Evolutionary conservation across 1,284 basidiomycete genomes (phyloP), one percentile per base, ranked within the genome.

Genomic region (Sanghuangporus weigelae): DNA sequence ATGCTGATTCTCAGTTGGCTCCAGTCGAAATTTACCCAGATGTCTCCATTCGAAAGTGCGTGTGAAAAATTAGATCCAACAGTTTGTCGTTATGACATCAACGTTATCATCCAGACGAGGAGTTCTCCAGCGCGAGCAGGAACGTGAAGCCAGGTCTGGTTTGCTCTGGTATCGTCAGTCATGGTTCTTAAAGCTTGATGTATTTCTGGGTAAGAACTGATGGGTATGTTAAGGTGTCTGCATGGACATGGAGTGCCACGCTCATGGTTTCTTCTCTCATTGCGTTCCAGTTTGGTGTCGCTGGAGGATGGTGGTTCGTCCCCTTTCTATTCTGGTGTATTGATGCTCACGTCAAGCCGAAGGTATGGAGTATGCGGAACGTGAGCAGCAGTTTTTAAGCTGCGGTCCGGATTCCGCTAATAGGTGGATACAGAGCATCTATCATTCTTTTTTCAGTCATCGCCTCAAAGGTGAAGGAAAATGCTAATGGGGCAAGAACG

Each of bases 401-500:
- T n/a, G 23, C 19, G 16, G 16, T 23, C 44, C n/a, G 35, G 10
- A 16, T 8, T 21, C 40, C 26, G 26, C 44, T 50, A 2, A 51
- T 36, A 39, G 10, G 16, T 19, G 36, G 8, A 36, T 51, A 8
- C 21, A 65, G 64, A 5, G 83, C 91, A 7, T 88, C 92, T 71
- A 82, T 93, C 56, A 77, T 90, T 7, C 78, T 92, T 21, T 92
- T 92, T 69, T 85, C 84, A 39, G 75, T 88, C 80, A 74, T 89
- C n/a, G 87, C 87, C 0, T 86, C 84, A 36, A 92, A 87, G 74
- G 78, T 90, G 46, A 90, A 90, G 71, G 75, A 87, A 66, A 89
- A 90, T 63, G 88, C 87, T 0, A 84, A 84, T 56, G 79, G 81
- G 19, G 82, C 82, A 0, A 78, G 81, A 65, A 85, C 81, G 0